A percentile compares a stretch with the other conserved stretches of the same genome.
These are phyloP conservation scores for Ophiocordyceps camponoti-saundersi DNA, from an alignment of 2,329 filamentous ascomycete genomes.

Conservation along the genomic window DNA sequence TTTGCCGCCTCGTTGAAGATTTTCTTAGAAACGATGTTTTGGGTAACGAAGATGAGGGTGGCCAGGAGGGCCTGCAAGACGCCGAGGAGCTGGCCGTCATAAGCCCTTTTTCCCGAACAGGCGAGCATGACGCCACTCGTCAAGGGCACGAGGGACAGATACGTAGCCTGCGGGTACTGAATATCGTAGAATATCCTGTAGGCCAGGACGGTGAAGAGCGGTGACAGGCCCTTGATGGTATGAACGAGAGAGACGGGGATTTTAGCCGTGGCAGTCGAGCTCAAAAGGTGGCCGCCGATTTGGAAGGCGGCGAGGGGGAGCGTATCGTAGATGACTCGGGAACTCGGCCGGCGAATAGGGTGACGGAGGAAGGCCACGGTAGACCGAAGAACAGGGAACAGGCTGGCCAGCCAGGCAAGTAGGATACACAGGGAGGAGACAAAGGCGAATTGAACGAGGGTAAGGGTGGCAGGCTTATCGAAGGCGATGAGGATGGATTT, in stretches of 20 bases:
- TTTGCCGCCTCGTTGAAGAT: conserved; percentile 89
- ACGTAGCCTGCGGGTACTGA: conserved; percentile 72
- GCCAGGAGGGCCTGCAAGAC: conserved; percentile 76
- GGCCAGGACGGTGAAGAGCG: conserved; percentile 84
- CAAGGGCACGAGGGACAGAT: conserved; percentile 75
- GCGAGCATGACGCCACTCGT: conserved; percentile 92
- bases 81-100: conserved; percentile 78
- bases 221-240: conserved; percentile 94
- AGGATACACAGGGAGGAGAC: conserved; percentile 78
- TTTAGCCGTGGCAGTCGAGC: conserved; percentile 81
- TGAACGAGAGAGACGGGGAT: conserved; percentile 96
- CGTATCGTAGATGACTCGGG: conserved; percentile 70
- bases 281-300: conserved; percentile 82
- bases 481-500: conserved; percentile 92
- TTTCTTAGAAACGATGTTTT: conserved; percentile 97
- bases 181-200: conserved; percentile 85
- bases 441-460: conserved; percentile 82
- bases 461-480: conserved; percentile 79
- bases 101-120: conserved; percentile 65
- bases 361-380: conserved; percentile 66
- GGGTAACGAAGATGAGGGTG: conserved; percentile 89
- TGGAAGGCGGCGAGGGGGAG: conserved; percentile 88
- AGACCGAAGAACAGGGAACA: conserved; percentile 54
- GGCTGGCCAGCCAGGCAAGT: conserved; percentile 56
- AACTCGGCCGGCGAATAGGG: conserved; percentile 65